phyloP scores from a whole-genome alignment of 208 protist genomes.

The Jaenimonas drosophilae region DNA sequence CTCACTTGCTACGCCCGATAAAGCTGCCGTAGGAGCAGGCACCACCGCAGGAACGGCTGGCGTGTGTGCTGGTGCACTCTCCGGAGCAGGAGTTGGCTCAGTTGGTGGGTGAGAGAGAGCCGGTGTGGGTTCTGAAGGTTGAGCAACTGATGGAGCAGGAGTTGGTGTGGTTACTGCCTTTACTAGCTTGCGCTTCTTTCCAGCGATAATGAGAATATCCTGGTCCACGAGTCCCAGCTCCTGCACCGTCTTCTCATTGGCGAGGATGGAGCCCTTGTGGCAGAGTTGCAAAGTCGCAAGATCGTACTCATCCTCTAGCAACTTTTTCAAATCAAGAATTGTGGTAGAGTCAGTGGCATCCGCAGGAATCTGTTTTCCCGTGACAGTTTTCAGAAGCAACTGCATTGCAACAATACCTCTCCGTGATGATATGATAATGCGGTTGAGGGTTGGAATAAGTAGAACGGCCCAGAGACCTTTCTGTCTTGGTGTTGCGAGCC shows the following conservation, averaged over 20 bases:
- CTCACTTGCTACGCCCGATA: no score
- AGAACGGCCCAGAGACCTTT: no score
- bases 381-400: conserved; percentile 59
- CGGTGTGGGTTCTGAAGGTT: conserved; percentile 2
- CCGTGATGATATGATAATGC: no score
- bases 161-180: conserved; percentile 13
- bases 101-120: neutral
- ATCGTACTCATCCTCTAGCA: conserved; percentile 67
- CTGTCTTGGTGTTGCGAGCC: neutral
- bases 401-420: conserved; percentile 31
- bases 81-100: neutral
- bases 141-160: conserved; percentile 2
- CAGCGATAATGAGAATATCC: conserved; percentile 51
- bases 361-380: conserved; percentile 38
- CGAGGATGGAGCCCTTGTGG: conserved; percentile 59
- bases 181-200: conserved; percentile 59
- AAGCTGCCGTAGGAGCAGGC: neutral
- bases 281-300: conserved; percentile 47
- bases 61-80: neutral
- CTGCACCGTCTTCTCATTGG: conserved; percentile 42
- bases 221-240: conserved; percentile 36
- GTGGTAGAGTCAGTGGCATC: conserved; percentile 40
- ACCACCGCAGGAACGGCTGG: neutral
- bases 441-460: neutral
- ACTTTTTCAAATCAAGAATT: conserved; percentile 43